Percentiles rank a stretch among this genome's conserved stretches.
These are phyloP conservation scores for Cryptococcus jaspeensis DNA, from an alignment of 1,284 basidiomycete species.

Conservation along the genomic window DNA sequence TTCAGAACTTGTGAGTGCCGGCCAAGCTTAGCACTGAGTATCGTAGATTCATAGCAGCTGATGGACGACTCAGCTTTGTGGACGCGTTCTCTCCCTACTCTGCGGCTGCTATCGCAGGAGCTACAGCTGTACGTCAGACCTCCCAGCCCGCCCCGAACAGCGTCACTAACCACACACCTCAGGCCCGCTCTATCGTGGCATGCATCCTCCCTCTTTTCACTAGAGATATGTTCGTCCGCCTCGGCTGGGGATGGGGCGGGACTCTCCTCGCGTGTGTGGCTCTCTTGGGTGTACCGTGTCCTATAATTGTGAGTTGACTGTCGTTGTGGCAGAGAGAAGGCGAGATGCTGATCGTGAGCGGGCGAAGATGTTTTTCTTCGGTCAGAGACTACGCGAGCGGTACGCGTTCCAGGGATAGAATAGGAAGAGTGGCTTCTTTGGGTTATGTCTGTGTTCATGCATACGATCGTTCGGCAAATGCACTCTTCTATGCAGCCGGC, in stretches of 20 bases:
- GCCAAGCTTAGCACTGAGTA: background rate
- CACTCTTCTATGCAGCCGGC: background rate
- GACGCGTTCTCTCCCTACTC: slow-evolving; percentile 55
- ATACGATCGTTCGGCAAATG: background rate
- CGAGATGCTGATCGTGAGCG: background rate
- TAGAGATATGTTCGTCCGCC: slow-evolving; percentile 49
- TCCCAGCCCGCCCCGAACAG: background rate
- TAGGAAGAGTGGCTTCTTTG: background rate
- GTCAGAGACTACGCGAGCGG: background rate
- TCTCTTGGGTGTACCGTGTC: slow-evolving; percentile 50
- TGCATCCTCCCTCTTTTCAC: slow-evolving; percentile 53
- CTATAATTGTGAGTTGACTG: slow-evolving; percentile 39
- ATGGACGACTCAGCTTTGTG: slow-evolving; percentile 43
- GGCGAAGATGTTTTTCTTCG: background rate
- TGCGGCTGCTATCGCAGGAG: slow-evolving; percentile 52
- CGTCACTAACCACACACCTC: background rate
- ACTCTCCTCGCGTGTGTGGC: slow-evolving; percentile 51
- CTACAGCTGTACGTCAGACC: slow-evolving; percentile 33
- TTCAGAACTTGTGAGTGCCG: slow-evolving; percentile 41
- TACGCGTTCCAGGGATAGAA: background rate
- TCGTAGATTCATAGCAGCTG: background rate
- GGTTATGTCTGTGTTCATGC: background rate
- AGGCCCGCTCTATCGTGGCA: slow-evolving; percentile 47
- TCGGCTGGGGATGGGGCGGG: slow-evolving; percentile 54
- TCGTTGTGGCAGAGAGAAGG: background rate